These are phyloP conservation scores for Solanum etuberosum DNA, from an alignment of 257 asterid genomes.

Conservation along the genomic window DNA sequence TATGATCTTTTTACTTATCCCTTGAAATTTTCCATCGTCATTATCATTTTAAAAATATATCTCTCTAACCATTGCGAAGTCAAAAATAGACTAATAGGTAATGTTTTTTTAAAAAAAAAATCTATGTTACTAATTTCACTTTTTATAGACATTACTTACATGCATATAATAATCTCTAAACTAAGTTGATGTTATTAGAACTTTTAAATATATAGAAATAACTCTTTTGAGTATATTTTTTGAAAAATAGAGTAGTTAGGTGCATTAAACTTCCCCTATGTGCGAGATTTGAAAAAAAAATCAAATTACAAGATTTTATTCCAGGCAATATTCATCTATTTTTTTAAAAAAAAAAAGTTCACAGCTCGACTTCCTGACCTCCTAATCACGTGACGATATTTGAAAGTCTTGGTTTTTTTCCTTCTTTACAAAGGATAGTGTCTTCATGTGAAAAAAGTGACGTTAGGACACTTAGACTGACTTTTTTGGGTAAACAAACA, in stretches of 20 bases:
- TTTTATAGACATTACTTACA: neutral
- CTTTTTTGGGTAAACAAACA: neutral
- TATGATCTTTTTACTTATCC: no score
- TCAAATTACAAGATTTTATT: no score
- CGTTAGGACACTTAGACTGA: neutral
- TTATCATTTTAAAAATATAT: no score
- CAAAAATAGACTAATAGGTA: neutral
- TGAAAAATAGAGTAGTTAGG: no score
- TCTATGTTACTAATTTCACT: neutral
- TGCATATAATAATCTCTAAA: neutral
- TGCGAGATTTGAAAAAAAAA: no score
- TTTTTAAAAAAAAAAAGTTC: no score
- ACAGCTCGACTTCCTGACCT: neutral
- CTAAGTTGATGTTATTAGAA: neutral
- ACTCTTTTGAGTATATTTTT: neutral
- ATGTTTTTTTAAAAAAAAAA: neutral
- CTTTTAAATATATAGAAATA: neutral
- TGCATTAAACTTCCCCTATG: neutral
- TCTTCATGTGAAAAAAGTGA: neutral
- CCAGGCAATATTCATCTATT: accelerated
- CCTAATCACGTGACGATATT: neutral
- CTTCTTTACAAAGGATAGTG: neutral
- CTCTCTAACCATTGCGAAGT: neutral
- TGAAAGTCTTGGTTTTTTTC: neutral
- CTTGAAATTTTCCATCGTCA: neutral